Conservation (phyloP, 176 grass and related monocot species). For the Sorghum bicolor region DNA sequence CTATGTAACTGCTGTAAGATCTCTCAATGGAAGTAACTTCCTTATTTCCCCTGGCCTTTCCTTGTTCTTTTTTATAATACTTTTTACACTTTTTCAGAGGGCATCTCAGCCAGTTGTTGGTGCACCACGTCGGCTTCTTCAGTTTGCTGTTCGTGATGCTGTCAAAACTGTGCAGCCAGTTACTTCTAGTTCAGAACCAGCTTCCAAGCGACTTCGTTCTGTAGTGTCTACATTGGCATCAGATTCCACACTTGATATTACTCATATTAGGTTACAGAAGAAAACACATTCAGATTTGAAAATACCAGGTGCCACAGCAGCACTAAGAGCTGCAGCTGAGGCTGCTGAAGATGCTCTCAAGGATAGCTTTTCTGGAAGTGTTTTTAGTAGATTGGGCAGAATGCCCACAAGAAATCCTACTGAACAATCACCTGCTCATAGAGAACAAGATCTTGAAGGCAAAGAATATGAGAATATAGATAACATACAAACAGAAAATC, state of each 20-base stretch:
- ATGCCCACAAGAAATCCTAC: constrained; percentile 15
- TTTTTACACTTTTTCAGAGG: constrained; percentile 28
- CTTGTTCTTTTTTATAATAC: constrained; percentile 20
- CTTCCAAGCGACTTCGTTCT: constrained; percentile 69
- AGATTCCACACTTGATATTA: constrained; percentile 41
- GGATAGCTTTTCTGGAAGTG: constrained; percentile 42
- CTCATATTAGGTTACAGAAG: constrained; percentile 46
- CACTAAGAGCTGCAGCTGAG: constrained; percentile 63
- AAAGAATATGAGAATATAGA: constrained; percentile 33
- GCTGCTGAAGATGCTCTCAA: constrained; percentile 62
- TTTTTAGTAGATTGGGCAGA: constrained; percentile 79
- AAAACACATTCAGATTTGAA: constrained; percentile 40
- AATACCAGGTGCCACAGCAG: constrained; percentile 52
- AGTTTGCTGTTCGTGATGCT: constrained; percentile 97
- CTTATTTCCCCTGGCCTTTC: neutral
- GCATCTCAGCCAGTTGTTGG: constrained; percentile 34
- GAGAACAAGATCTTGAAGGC: constrained; percentile 23
- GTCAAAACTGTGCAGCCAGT: constrained; percentile 61
- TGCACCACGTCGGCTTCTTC: constrained; percentile 88
- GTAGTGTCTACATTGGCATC: constrained; percentile 60
- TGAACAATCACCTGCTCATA: constrained; percentile 22
- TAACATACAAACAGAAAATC: constrained; percentile 3
- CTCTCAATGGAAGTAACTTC: neutral
- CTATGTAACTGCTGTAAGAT: neutral
- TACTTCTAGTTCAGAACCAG: constrained; percentile 42